phyloP scores from a whole-genome alignment of 192 early-diverging fungal genomes.

The Phycomyces blakesleeanus region DNA sequence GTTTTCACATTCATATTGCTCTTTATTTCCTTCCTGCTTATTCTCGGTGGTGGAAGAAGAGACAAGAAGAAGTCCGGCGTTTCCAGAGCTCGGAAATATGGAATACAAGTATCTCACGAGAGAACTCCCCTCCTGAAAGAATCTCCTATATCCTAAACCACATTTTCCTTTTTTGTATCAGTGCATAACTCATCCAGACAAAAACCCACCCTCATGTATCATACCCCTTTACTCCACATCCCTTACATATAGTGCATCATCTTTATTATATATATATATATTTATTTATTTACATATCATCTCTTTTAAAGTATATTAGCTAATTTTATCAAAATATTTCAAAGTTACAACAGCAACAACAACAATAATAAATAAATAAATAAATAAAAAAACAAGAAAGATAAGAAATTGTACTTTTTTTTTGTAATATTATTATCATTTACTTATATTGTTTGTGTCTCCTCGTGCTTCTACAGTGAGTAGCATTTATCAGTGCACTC shows the following conservation, averaged over 20 bases:
- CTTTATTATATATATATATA: not conserved
- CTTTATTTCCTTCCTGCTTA: not conserved
- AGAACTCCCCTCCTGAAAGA: not conserved
- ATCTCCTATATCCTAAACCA: not conserved
- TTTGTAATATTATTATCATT: too few relatives aligned
- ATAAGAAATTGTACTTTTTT: too few relatives aligned
- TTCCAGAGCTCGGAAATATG: not conserved
- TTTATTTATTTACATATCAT: not conserved
- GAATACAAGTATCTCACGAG: not conserved
- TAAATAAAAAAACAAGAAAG: too few relatives aligned
- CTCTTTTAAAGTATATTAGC: too few relatives aligned
- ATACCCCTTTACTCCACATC: not conserved
- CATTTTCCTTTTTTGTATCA: not conserved
- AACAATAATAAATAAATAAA: too few relatives aligned
- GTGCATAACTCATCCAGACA: not conserved
- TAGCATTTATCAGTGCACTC: too few relatives aligned
- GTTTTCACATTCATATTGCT: not conserved
- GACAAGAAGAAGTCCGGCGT: not conserved
- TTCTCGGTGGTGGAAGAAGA: not conserved
- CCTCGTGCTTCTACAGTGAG: too few relatives aligned
- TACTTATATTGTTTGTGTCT: too few relatives aligned
- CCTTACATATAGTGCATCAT: not conserved
- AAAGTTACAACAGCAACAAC: too few relatives aligned
- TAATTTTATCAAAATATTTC: too few relatives aligned
- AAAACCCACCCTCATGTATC: not conserved